Evolutionary conservation across 2,329 filamentous ascomycete species (phyloP), one percentile per base, ranked within the genome.

Genomic region (Colletotrichum theobromicola): DNA sequence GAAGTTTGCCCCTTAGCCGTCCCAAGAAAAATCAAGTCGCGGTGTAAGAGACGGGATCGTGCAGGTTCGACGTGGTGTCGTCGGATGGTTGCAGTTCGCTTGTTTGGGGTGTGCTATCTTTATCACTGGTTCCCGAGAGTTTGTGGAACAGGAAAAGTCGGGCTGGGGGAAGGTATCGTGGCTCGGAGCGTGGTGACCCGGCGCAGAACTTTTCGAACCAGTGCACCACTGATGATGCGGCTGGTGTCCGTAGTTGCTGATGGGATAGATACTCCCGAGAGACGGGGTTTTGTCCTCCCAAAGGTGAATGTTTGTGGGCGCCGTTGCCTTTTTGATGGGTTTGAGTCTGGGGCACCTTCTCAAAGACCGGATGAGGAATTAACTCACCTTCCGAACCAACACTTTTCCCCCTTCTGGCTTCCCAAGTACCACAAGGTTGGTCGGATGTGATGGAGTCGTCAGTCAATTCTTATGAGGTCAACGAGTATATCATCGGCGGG

Each of bases 81-180:
- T 55, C 64, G 75, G 75, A 28, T 76, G 30, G 34, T 13, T 75
- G 60, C 75, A 69, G 71, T 32, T 61, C 50, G 63, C 30, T 62
- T 63, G 32, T 46, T 66, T 57, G 37, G 28, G 24, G 37, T 26
- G 63, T 72, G 35, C 60, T 61, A 55, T 64, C 21, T 63, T 70
- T 24, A 58, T 53, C 30, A 67, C 18, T 42, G 15, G 9, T n/a
- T 46, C 57, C 32, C 32, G 46, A 58, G 28, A 65, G 15, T 18
- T 32, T 21, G 24, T 67, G 21, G 18, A 24, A 63, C 32, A 50
- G 18, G 30, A 30, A 26, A 35, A 32, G 34, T 37, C n/a, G 16
- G 21, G 28, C 34, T 34, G 9, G 7, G 50, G 46, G 15, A 15
- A 28, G 13, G 13, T 60, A 34, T 53, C 42, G n/a, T 34, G 21